These are phyloP conservation scores for Cercis canadensis DNA, from an alignment of 306 rosid species.

Conservation along the genomic window DNA sequence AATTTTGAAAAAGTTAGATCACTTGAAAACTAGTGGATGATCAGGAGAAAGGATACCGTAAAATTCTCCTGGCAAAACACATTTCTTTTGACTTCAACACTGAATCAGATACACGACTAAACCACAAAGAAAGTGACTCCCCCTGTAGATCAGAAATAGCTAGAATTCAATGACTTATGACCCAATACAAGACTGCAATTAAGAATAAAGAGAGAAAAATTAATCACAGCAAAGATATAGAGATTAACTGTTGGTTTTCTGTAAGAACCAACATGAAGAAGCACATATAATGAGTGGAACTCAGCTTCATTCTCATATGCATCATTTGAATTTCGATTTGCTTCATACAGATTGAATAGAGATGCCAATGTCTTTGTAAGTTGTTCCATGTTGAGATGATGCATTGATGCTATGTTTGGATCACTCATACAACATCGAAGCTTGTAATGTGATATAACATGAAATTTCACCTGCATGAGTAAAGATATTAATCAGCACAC, in stretches of 20 bases:
- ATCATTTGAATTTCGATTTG: conserved; percentile 50
- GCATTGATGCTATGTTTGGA: conserved; percentile 70
- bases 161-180: conserved; percentile 38
- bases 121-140: conserved; percentile 88
- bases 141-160: conserved; percentile 64
- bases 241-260: conserved; percentile 69
- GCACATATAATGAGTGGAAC: conserved; percentile 80
- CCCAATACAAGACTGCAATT: conserved; percentile 31
- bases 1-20: not conserved
- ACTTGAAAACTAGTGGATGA: conserved; percentile 18
- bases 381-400: conserved; percentile 88
- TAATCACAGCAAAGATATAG: conserved; percentile 44
- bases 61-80: conserved; percentile 69
- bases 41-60: conserved; percentile 59
- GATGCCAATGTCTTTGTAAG: conserved; percentile 82
- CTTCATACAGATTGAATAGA: conserved; percentile 69
- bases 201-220: conserved; percentile 24
- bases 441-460: conserved; percentile 74
- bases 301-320: conserved; percentile 78
- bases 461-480: conserved; percentile 76
- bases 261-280: conserved; percentile 81
- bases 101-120: conserved; percentile 57
- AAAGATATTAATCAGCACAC: conserved; percentile 18
- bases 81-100: conserved; percentile 82
- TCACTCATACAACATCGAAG: conserved; percentile 54